Conservation (phyloP, 257 asterid genomes). For the Catharanthus roseus region DNA sequence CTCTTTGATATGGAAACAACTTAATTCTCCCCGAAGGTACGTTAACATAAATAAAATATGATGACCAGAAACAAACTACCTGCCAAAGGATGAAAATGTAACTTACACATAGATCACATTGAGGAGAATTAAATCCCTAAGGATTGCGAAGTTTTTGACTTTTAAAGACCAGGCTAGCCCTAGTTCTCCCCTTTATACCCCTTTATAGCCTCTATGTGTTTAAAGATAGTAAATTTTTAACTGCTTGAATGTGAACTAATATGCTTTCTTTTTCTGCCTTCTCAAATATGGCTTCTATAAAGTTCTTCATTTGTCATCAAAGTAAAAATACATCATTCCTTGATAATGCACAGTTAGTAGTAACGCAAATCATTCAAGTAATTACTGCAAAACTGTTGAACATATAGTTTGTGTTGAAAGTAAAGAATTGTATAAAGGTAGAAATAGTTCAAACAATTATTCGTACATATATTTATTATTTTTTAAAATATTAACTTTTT, state of each 20-base stretch:
- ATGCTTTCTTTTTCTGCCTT: background rate
- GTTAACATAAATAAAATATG: conserved; percentile 15
- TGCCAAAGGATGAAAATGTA: background rate
- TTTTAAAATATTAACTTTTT: too few relatives aligned
- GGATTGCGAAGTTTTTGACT: background rate
- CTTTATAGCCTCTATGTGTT: background rate
- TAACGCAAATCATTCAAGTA: background rate
- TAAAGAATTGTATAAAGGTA: background rate
- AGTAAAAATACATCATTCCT: background rate
- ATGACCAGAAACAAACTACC: conserved; percentile 16
- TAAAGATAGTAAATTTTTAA: background rate
- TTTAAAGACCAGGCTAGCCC: background rate
- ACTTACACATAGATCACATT: background rate
- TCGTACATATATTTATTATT: too few relatives aligned
- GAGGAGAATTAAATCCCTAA: background rate
- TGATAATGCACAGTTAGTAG: background rate
- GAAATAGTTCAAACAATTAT: background rate
- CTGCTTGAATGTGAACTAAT: background rate
- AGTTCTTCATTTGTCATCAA: background rate
- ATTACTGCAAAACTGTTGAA: background rate
- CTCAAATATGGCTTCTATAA: background rate
- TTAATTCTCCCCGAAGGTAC: conserved; percentile 12
- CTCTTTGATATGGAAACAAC: conserved; percentile 6
- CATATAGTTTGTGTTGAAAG: too few relatives aligned
- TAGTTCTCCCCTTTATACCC: background rate